Conservation (phyloP, 2,329 filamentous ascomycete genomes). For the Pyrenophora graminea region DNA sequence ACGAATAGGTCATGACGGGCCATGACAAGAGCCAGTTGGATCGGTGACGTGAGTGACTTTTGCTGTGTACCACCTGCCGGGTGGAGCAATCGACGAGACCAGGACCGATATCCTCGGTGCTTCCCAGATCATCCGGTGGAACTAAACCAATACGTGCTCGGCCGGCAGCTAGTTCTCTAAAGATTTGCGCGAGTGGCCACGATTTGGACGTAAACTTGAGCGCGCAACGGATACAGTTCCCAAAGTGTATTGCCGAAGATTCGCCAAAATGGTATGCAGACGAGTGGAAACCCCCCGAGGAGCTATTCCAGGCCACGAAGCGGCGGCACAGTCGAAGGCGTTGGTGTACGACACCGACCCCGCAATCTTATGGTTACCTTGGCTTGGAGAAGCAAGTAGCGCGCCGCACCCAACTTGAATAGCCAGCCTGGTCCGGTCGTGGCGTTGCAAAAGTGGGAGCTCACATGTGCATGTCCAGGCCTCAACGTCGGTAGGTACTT, state of each 20-base stretch:
- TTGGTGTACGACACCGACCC: slow-evolving; percentile 31
- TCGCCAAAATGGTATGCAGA: slow-evolving; percentile 18
- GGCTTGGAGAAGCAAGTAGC: slow-evolving; percentile 19
- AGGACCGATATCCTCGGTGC: slow-evolving; percentile 2
- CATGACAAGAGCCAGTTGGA: slow-evolving; percentile 1
- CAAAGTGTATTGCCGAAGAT: slow-evolving; percentile 24
- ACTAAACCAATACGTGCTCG: slow-evolving; percentile 2
- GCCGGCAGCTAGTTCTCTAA: background rate
- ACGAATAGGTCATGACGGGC: slow-evolving; percentile 4
- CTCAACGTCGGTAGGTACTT: slow-evolving; percentile 2
- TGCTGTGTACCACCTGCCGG: slow-evolving; percentile 11
- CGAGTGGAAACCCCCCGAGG: slow-evolving; percentile 2
- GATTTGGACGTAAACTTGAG: slow-evolving; percentile 3
- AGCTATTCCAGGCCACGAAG: background rate
- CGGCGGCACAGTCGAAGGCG: slow-evolving; percentile 15
- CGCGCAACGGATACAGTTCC: slow-evolving; percentile 4
- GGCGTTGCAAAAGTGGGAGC: slow-evolving; percentile 36
- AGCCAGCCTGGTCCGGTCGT: slow-evolving; percentile 11
- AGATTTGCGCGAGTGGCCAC: slow-evolving; percentile 9
- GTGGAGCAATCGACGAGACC: slow-evolving; percentile 9
- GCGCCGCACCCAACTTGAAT: slow-evolving; percentile 18
- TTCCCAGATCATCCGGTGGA: slow-evolving; percentile 12
- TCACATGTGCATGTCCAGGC: slow-evolving; percentile 35
- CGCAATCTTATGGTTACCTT: slow-evolving; percentile 23
- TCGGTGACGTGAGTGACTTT: slow-evolving; percentile 16